Evolutionary conservation across 768 basidiomycete species (phyloP).

Genomic region (Xanthoconium purpureum): DNA sequence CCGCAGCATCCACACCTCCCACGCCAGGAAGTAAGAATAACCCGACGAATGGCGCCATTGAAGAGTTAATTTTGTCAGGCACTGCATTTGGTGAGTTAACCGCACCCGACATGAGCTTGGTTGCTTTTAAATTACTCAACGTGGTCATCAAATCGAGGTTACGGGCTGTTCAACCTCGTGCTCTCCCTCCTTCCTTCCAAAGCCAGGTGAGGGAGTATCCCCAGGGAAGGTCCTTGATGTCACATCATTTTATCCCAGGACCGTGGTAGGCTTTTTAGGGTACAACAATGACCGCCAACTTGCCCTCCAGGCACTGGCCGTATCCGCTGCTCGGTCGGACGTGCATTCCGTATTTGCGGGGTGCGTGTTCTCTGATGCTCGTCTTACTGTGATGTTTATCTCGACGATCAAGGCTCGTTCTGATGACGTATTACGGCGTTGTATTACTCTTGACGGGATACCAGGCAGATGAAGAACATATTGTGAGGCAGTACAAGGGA

Average conservation of each 20-base stretch:
- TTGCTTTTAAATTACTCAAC: not conserved
- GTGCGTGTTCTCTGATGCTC: slow-evolving; percentile 37
- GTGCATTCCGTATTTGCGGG: slow-evolving; percentile 77
- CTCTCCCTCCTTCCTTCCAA: slow-evolving; percentile 73
- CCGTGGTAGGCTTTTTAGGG: slow-evolving; percentile 72
- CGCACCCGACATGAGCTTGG: not conserved
- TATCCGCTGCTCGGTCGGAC: slow-evolving; percentile 64
- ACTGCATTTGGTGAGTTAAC: slow-evolving; percentile 65
- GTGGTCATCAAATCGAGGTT: slow-evolving; percentile 30
- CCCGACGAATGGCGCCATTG: slow-evolving; percentile 52
- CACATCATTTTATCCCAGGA: slow-evolving; percentile 36
- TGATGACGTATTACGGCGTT: slow-evolving; percentile 79
- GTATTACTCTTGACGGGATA: slow-evolving; percentile 70
- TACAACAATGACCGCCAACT: slow-evolving; percentile 70
- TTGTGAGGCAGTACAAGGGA: slow-evolving; percentile 57
- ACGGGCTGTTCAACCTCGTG: slow-evolving; percentile 75
- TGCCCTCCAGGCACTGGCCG: slow-evolving; percentile 64
- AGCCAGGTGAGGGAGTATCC: slow-evolving; percentile 47
- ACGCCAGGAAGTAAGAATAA: slow-evolving; percentile 17
- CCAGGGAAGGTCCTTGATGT: not conserved
- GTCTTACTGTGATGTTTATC: not conserved
- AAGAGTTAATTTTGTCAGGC: slow-evolving; percentile 71
- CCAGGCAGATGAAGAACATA: slow-evolving; percentile 67
- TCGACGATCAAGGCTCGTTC: slow-evolving; percentile 49
- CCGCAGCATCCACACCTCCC: slow-evolving; percentile 13